Evolutionary conservation across 805 yeast genomes (phyloP).

Genomic region (Kodamaea restingae): DNA sequence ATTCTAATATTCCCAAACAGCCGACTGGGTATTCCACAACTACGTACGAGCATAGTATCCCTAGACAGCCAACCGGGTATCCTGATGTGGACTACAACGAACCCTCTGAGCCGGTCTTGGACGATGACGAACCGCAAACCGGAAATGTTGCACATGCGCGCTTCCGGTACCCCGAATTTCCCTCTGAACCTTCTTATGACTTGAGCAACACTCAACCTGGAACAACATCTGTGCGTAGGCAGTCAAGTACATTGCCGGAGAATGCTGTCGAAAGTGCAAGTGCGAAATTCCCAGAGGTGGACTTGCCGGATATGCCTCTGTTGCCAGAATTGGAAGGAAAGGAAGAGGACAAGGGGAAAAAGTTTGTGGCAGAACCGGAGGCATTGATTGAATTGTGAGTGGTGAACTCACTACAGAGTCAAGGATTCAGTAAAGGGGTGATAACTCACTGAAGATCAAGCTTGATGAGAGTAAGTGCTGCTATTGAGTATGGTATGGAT

Average conservation of each 20-base stretch:
- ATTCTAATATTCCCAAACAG: background rate
- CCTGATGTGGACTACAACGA: slow-evolving; percentile 7
- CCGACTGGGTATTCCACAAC: slow-evolving; percentile 6
- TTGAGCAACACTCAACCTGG: slow-evolving; percentile 4
- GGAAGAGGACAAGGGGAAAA: slow-evolving; percentile 12
- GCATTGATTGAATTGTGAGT: slow-evolving; percentile 38
- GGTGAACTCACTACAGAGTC: too few species aligned
- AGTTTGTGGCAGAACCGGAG: slow-evolving; percentile 31
- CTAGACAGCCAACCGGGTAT: slow-evolving; percentile 9
- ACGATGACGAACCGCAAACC: slow-evolving; percentile 9
- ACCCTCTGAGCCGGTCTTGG: slow-evolving; percentile 13
- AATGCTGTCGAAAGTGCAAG: slow-evolving; percentile 14
- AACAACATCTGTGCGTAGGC: slow-evolving; percentile 6
- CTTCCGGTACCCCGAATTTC: slow-evolving; percentile 3
- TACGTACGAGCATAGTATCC: background rate
- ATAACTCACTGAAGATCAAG: too few species aligned
- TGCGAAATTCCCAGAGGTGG: slow-evolving; percentile 15
- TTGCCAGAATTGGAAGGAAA: background rate
- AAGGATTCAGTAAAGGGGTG: too few species aligned
- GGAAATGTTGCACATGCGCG: slow-evolving; percentile 1
- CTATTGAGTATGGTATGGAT: too few species aligned
- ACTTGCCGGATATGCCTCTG: slow-evolving; percentile 3
- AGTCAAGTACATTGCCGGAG: slow-evolving; percentile 11
- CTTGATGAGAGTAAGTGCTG: background rate
- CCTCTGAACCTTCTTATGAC: slow-evolving; percentile 8